Conservation (phyloP, 345 rosid genomes). For the Noccaea bulbosa region DNA sequence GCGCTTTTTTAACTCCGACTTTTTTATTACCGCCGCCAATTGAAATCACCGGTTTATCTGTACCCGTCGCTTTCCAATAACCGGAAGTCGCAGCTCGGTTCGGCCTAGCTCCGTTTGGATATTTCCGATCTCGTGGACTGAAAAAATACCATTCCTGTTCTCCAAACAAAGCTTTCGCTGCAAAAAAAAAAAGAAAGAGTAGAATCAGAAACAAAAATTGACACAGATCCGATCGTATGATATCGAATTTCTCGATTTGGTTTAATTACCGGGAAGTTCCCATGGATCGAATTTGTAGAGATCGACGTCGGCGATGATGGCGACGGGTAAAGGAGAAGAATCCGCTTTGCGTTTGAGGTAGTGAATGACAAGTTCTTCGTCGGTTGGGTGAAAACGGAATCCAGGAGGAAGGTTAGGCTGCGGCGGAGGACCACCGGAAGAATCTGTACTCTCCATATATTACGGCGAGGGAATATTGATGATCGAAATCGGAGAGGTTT, state of each 20-base stretch:
- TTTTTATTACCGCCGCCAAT: slow-evolving; percentile 59
- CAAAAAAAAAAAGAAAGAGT: too few species aligned
- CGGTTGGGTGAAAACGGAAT: slow-evolving; percentile 96
- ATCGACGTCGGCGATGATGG: slow-evolving; percentile 90
- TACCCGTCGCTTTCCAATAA: slow-evolving; percentile 99
- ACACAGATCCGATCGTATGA: slow-evolving; percentile 9
- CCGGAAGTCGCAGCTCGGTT: slow-evolving; percentile 97
- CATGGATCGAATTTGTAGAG: slow-evolving; percentile 96
- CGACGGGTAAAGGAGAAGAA: slow-evolving; percentile 76
- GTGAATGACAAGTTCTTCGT: slow-evolving; percentile 94
- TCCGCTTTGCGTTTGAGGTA: slow-evolving; percentile 84
- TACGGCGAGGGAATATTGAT: neutral
- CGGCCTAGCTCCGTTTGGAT: slow-evolving; percentile 96
- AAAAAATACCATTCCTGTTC: slow-evolving; percentile 98
- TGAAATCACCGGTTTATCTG: slow-evolving; percentile 85
- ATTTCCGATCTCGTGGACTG: slow-evolving; percentile 93
- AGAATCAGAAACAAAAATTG: neutral
- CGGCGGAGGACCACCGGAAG: slow-evolving; percentile 66
- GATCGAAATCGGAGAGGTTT: slow-evolving; percentile 4
- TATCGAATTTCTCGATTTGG: neutral
- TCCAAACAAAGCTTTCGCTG: slow-evolving; percentile 90
- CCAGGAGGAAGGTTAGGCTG: slow-evolving; percentile 96
- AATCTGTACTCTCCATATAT: slow-evolving; percentile 82
- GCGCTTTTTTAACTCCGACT: slow-evolving; percentile 90
- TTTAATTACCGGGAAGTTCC: slow-evolving; percentile 81